phyloP scores from a whole-genome alignment of 306 rosid species.

The Quercus suber region DNA sequence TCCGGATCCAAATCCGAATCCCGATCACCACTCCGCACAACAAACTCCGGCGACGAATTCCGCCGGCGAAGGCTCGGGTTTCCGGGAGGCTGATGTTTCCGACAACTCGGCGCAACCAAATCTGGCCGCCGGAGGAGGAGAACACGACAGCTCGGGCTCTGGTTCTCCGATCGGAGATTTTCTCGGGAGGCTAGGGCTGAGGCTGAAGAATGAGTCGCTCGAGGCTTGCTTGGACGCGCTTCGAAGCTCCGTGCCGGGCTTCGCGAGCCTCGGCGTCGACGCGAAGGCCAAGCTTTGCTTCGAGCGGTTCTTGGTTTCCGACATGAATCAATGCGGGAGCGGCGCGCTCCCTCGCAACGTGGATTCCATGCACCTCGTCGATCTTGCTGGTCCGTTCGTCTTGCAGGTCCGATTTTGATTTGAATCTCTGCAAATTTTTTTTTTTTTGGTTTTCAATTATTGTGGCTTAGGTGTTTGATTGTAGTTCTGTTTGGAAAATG shows the following conservation, averaged over 20 bases:
- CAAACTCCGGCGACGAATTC: too few species aligned
- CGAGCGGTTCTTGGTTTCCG: conserved; percentile 64
- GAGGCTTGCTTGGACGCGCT: conserved; percentile 46
- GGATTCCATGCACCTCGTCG: conserved; percentile 59
- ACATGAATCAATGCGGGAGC: conserved; percentile 59
- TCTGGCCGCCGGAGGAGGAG: conserved; percentile 3
- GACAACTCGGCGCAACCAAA: neutral
- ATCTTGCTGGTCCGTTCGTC: conserved; percentile 79
- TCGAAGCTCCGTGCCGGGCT: conserved; percentile 36
- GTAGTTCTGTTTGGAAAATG: too few species aligned
- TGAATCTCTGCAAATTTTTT: neutral
- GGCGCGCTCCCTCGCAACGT: conserved; percentile 73
- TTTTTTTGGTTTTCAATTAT: neutral
- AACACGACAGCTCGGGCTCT: conserved; percentile 13
- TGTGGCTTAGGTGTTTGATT: neutral
- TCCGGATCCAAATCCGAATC: neutral
- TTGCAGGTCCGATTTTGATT: conserved; percentile 52
- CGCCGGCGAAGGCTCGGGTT: too few species aligned
- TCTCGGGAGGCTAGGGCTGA: conserved; percentile 56
- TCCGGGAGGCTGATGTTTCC: too few species aligned
- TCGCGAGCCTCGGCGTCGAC: conserved; percentile 41
- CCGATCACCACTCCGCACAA: too few species aligned
- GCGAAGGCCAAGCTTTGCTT: conserved; percentile 68
- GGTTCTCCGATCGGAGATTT: conserved; percentile 50
- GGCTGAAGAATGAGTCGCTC: conserved; percentile 60